Conservation (phyloP, 2,329 filamentous ascomycete species). For the Nothophoma quercina region DNA sequence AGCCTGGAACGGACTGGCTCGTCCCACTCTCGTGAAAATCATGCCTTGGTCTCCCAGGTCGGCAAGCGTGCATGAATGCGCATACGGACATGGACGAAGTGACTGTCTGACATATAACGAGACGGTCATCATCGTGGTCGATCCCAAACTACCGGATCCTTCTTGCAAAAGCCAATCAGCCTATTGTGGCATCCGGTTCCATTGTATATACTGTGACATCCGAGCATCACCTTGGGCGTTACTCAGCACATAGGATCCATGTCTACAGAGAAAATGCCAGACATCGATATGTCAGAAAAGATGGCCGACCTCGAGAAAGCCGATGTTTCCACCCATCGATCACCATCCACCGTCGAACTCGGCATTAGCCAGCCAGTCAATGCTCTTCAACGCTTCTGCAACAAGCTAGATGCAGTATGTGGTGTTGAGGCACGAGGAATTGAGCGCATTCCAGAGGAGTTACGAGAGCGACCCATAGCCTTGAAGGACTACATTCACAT, state of each 20-base stretch:
- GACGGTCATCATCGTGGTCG: neutral
- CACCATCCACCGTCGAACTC: slow-evolving; percentile 22
- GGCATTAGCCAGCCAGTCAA: slow-evolving; percentile 28
- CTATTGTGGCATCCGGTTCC: neutral
- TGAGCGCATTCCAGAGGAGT: slow-evolving; percentile 39
- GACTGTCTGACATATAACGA: neutral
- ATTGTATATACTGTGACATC: neutral
- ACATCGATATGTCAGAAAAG: slow-evolving; percentile 8
- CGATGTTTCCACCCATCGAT: slow-evolving; percentile 9
- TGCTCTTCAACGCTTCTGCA: slow-evolving; percentile 28
- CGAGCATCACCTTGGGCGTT: neutral
- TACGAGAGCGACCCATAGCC: slow-evolving; percentile 26
- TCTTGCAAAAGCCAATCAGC: neutral
- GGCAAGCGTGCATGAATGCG: neutral
- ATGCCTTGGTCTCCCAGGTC: neutral
- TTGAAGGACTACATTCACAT: slow-evolving; percentile 32
- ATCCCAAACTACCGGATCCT: neutral
- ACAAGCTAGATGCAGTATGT: slow-evolving; percentile 34
- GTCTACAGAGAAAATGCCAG: neutral
- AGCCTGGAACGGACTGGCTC: neutral
- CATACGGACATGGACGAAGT: neutral
- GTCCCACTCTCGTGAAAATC: slow-evolving; percentile 20
- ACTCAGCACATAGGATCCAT: neutral
- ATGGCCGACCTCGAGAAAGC: slow-evolving; percentile 12
- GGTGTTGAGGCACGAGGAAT: slow-evolving; percentile 47